Conservation (phyloP, 805 yeast species). For the Barnettozyma populi region DNA sequence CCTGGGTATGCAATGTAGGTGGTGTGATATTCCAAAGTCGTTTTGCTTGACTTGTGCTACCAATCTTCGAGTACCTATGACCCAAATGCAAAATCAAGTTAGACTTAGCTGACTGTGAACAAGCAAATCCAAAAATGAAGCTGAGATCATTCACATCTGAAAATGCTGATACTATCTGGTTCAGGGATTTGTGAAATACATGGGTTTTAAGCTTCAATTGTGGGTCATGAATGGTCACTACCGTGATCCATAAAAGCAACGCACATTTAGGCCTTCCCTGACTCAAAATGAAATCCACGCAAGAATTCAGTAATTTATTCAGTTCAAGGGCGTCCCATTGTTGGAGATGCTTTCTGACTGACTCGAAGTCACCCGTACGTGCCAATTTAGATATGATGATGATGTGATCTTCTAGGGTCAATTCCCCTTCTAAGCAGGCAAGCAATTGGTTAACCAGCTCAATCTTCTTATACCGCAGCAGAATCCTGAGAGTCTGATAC, state of each 20-base stretch:
- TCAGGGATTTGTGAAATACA: background rate
- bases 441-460: conserved; percentile 10
- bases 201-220: background rate
- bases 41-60: background rate
- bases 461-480: conserved; percentile 10
- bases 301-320: background rate
- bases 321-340: background rate
- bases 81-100: conserved; percentile 1
- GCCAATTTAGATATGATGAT: background rate
- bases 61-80: background rate
- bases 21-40: conserved; percentile 9
- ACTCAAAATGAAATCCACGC: background rate
- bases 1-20: background rate
- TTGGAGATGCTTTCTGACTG: background rate
- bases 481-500: conserved; percentile 2
- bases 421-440: background rate
- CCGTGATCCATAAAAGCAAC: conserved; percentile 1
- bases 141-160: conserved; percentile 4
- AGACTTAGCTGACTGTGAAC: background rate
- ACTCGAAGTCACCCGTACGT: background rate
- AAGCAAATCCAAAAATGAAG: background rate
- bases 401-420: background rate
- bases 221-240: background rate
- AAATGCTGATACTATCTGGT: background rate
- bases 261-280: conserved; percentile 1